phyloP scores from a whole-genome alignment of 1,284 basidiomycete genomes.

The Melampsora americana region DNA sequence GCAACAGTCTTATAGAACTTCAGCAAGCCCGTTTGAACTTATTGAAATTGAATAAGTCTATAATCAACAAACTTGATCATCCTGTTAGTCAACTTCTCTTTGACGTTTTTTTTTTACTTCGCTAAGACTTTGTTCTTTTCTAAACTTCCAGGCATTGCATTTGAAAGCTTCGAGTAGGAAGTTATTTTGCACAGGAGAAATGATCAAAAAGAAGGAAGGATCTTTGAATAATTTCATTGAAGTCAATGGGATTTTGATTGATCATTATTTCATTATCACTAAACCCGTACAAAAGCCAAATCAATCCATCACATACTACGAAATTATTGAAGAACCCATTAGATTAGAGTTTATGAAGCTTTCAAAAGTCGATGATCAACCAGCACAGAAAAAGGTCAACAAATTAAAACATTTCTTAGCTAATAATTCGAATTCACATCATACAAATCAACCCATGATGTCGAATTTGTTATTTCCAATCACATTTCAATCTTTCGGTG shows the following conservation, averaged over 20 bases:
- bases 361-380: not conserved
- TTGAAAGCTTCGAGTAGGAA: conserved; percentile 25
- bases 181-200: conserved; percentile 67
- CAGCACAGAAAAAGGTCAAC: conserved; percentile 26
- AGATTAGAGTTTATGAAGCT: conserved; percentile 33
- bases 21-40: conserved; percentile 23
- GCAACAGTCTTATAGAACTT: conserved; percentile 26
- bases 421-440: not conserved
- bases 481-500: conserved; percentile 35
- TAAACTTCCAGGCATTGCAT: conserved; percentile 24
- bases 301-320: conserved; percentile 3
- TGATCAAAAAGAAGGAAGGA: conserved; percentile 81
- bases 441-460: conserved; percentile 2
- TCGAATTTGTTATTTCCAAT: conserved; percentile 29
- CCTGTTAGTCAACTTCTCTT: conserved; percentile 26
- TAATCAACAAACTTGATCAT: conserved; percentile 28
- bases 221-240: conserved; percentile 69
- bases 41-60: conserved; percentile 28
- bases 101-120: not conserved
- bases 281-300: conserved; percentile 30
- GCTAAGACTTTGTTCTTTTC: not conserved
- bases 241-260: conserved; percentile 80
- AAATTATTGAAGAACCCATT: conserved; percentile 34
- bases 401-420: conserved; percentile 7
- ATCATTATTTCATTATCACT: conserved; percentile 70